Base-by-base conservation (phyloP, 148 eudicot genomes). In the Rhododendron simsii region DNA sequence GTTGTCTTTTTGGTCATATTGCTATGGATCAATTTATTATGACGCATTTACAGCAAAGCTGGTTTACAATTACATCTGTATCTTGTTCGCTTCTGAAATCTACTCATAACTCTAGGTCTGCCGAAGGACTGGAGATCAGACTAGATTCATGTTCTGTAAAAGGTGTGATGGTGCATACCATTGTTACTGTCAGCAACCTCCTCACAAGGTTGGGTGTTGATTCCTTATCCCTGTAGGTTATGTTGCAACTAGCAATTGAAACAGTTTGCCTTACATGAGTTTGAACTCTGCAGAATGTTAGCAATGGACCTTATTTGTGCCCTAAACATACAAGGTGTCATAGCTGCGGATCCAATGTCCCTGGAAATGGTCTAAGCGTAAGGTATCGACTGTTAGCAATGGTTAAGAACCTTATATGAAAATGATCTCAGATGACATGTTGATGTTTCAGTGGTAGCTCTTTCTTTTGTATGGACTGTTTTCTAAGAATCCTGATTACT, bases 141-240 rank as follows among this genome's bases (percentile, higher is more conserved):
- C 89, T 50, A 94, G 93, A 87, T 95, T 97, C 83, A 97, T 94
- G 91, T 97, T 94, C 87, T 97, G 99, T 92, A 93, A 91, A 89
- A 94, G 99, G 87, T 97, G 99, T 84, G 99, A 97, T 91, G 99
- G 93, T 78, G 99, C 98, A 78, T 91, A 92, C 87, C 99, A 97
- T 83, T 97, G 99, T 91, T 95, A 97, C 87, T 97, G 99, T 81
- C 95, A 92, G 95, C 99, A 97, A 83, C 98, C 99, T 87, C 99
- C 99, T 8, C 99, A 97, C 84, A 97, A 97, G 99, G 99, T 96
- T 41, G 45, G 61, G 23, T 50, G 13, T 77, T 67, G 57, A 23
- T 83, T 79, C 83, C 77, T 65, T 83, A 21, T 80, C 73, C 39
- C 16, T 65, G 1, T 77, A 37, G 57, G 61, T 76, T 1, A 47